Evolutionary conservation across 306 rosid genomes (phyloP).

Genomic region (Rubus parviflorus): DNA sequence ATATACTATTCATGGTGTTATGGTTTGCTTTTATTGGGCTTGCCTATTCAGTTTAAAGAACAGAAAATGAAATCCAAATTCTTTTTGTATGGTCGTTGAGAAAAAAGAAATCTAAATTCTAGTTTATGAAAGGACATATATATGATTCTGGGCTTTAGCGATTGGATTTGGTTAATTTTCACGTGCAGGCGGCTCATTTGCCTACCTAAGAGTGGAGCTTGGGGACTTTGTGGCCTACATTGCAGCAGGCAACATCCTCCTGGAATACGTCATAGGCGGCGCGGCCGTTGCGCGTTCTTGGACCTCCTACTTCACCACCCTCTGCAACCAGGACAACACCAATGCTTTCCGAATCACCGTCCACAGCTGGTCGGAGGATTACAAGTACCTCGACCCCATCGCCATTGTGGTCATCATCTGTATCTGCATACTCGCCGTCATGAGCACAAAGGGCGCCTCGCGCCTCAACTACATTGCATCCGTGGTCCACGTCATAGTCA

Average conservation of each 20-base stretch:
- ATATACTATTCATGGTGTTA: too few relatives aligned
- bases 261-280: constrained; percentile 57
- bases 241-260: constrained; percentile 81
- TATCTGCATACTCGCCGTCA: constrained; percentile 51
- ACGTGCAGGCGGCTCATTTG: constrained; percentile 72
- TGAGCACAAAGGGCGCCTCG: constrained; percentile 82
- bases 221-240: constrained; percentile 82
- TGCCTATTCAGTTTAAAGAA: neutral
- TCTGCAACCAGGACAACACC: constrained; percentile 41
- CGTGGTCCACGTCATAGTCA: constrained; percentile 50
- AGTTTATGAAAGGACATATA: neutral
- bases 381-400: constrained; percentile 65
- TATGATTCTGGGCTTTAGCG: neutral
- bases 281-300: constrained; percentile 84
- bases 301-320: constrained; percentile 87
- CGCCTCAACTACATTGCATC: constrained; percentile 78
- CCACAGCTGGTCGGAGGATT: constrained; percentile 12
- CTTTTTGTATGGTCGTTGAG: too few relatives aligned
- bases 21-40: too few relatives aligned
- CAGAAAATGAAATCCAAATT: neutral
- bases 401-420: constrained; percentile 45
- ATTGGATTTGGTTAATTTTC: neutral
- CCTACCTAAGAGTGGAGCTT: constrained; percentile 76
- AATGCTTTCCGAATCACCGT: constrained; percentile 58
- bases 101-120: neutral